Evolutionary conservation across 257 asterid species (phyloP).

Genomic region (Oldenlandia corymbosa): DNA sequence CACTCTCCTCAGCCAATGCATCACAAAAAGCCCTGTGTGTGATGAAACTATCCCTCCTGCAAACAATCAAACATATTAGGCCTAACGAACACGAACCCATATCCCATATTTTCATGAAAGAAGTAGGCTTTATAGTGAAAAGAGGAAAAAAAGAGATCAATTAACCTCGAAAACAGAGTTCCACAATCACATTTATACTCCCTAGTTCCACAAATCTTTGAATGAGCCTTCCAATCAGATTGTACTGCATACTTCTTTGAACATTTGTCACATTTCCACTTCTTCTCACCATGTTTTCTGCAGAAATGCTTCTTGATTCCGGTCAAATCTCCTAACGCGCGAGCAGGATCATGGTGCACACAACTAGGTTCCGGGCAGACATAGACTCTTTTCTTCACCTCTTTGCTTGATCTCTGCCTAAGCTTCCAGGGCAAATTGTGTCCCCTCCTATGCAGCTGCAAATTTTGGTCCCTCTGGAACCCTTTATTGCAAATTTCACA

Average conservation of each 20-base stretch:
- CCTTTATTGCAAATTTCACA: constrained; percentile 85
- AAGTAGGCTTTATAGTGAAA: background rate
- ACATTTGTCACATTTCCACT: constrained; percentile 79
- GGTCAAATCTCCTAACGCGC: constrained; percentile 83
- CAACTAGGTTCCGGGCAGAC: constrained; percentile 78
- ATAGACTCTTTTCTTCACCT: constrained; percentile 63
- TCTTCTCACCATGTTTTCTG: constrained; percentile 88
- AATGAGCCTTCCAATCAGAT: constrained; percentile 92
- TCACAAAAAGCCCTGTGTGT: constrained; percentile 95
- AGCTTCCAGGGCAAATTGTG: constrained; percentile 90
- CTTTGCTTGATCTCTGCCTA: constrained; percentile 57
- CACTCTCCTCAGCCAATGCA: constrained; percentile 69
- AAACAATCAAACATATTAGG: constrained; percentile 24
- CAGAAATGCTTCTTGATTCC: constrained; percentile 90
- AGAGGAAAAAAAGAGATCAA: background rate
- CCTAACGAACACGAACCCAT: constrained; percentile 7
- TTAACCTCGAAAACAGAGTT: constrained; percentile 65
- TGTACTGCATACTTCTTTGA: constrained; percentile 84
- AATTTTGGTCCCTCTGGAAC: constrained; percentile 85
- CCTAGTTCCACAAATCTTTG: constrained; percentile 76
- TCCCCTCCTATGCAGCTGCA: constrained; percentile 87
- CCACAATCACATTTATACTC: constrained; percentile 90
- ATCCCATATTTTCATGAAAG: background rate
- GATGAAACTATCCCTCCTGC: constrained; percentile 87
- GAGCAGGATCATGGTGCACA: constrained; percentile 74